Conservation (phyloP, 164 flowering plant genomes). For the Malania oleifera region DNA sequence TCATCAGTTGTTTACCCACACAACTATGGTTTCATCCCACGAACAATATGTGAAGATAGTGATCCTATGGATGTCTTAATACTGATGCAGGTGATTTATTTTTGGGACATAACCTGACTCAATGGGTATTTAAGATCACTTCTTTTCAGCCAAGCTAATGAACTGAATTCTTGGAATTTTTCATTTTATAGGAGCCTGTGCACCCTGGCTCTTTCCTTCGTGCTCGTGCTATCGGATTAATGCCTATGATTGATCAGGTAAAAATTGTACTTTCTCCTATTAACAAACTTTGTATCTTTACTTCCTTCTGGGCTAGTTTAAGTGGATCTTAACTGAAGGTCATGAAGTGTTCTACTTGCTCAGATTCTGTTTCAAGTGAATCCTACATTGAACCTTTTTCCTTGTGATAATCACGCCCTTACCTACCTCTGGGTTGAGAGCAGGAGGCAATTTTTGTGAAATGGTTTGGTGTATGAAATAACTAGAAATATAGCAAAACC, state of each 20-base stretch:
- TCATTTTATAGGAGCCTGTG: constrained; percentile 64
- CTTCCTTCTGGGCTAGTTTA: too few relatives aligned
- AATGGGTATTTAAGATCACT: not conserved
- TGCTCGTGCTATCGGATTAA: constrained; percentile 86
- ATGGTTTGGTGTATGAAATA: too few relatives aligned
- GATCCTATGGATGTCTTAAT: constrained; percentile 92
- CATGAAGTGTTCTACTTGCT: too few relatives aligned
- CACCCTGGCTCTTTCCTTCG: constrained; percentile 77
- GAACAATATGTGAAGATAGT: constrained; percentile 84
- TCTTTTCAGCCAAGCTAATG: not conserved
- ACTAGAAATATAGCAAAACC: too few relatives aligned
- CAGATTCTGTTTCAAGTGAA: too few relatives aligned
- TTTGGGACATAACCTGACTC: not conserved
- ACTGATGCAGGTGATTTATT: constrained; percentile 75
- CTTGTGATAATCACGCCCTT: too few relatives aligned
- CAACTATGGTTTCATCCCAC: constrained; percentile 89
- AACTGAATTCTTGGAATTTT: not conserved
- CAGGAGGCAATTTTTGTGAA: too few relatives aligned
- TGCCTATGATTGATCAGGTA: constrained; percentile 97
- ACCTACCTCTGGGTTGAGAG: too few relatives aligned
- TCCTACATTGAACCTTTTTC: too few relatives aligned
- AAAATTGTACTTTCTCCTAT: not conserved
- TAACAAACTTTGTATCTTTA: too few relatives aligned
- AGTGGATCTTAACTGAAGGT: too few relatives aligned
- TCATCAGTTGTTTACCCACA: constrained; percentile 94